Conservation (phyloP, 169 alveolate genomes). For the Perkinsus olseni region DNA sequence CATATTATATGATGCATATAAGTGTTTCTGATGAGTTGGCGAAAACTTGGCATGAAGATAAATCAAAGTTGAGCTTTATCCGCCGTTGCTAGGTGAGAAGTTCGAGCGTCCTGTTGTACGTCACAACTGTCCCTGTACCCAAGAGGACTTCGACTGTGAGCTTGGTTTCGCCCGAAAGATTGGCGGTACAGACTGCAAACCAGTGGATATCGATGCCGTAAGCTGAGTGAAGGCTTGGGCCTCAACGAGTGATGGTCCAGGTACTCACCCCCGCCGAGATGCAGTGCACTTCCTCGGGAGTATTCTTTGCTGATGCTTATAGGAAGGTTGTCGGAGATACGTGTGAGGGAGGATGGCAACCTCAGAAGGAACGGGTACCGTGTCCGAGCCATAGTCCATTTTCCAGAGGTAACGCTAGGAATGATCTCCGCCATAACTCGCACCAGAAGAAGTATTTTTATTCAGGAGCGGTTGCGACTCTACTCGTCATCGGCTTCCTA, state of each 20-base stretch:
- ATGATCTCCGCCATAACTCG: no score
- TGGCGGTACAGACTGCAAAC: constrained; percentile 65
- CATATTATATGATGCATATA: no score
- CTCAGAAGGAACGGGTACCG: constrained; percentile 76
- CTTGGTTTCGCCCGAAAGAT: constrained; percentile 77
- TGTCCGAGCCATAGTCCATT: constrained; percentile 78
- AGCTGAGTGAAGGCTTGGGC: neutral
- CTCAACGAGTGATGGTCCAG: neutral
- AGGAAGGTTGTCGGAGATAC: constrained; percentile 93
- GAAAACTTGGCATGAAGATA: no score
- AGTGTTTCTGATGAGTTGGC: no score
- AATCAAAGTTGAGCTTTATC: no score
- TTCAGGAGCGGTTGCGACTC: neutral
- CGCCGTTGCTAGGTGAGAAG: constrained; percentile 43
- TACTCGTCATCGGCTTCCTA: neutral
- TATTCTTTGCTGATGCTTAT: constrained; percentile 71
- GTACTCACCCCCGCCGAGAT: neutral
- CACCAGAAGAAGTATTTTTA: no score
- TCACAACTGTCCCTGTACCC: constrained; percentile 87
- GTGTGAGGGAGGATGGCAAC: constrained; percentile 92
- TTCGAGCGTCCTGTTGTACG: constrained; percentile 77
- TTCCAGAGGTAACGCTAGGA: constrained; percentile 38
- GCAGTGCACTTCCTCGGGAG: constrained; percentile 51
- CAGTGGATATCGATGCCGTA: constrained; percentile 14
- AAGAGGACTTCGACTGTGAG: constrained; percentile 95